phyloP scores from a whole-genome alignment of 495 filamentous ascomycete species.

The Viridothelium virens region DNA sequence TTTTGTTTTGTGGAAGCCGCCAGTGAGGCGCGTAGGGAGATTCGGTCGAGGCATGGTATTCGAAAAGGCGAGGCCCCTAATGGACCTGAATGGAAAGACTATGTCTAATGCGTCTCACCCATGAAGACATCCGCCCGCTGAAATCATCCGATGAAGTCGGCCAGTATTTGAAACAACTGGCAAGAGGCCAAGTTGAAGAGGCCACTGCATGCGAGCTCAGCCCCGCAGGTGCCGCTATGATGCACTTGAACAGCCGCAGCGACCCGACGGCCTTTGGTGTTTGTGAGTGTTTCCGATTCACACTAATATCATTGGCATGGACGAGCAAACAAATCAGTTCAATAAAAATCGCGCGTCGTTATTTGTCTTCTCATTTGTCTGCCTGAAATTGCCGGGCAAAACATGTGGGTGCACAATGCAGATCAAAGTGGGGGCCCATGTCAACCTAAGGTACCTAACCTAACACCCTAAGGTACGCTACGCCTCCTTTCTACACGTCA shows the following conservation, averaged over 20 bases:
- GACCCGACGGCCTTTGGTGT: neutral
- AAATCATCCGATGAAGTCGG: neutral
- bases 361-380: neutral
- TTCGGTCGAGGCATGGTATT: slow-evolving; percentile 9
- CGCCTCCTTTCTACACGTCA: no score
- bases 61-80: neutral
- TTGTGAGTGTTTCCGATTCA: neutral
- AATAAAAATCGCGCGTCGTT: neutral
- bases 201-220: slow-evolving; percentile 5
- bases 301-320: neutral
- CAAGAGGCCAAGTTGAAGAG: slow-evolving; percentile 1
- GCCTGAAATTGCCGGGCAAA: neutral
- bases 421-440: slow-evolving; percentile 6
- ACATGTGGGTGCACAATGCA: neutral
- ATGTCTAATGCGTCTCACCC: neutral
- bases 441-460: neutral
- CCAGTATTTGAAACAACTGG: neutral
- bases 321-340: neutral
- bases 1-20: neutral
- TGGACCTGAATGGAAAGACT: neutral
- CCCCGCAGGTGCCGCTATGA: neutral
- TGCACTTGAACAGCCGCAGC: slow-evolving; percentile 3
- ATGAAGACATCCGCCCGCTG: neutral
- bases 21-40: slow-evolving; percentile 3
- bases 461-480: no score